Conservation (phyloP, 176 grass and related monocot species). For the Urochloa ruziziensis region DNA sequence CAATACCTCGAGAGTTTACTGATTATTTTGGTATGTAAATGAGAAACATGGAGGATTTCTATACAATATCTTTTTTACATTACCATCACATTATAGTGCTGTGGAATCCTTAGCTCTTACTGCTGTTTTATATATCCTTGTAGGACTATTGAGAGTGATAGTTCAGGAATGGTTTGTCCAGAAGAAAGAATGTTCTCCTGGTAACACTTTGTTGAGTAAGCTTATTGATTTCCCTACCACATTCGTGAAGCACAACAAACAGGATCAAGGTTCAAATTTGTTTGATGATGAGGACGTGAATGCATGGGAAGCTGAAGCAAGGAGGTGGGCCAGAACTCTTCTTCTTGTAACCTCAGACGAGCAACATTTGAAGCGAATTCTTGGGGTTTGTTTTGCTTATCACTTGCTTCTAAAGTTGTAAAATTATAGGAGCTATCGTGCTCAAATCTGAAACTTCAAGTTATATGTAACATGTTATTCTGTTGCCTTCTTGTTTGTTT, state of each 20-base stretch:
- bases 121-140: slow-evolving; percentile 12
- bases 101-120: slow-evolving; percentile 6
- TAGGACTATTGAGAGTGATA: slow-evolving; percentile 63
- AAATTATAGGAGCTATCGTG: slow-evolving; percentile 1
- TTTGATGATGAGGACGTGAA: slow-evolving; percentile 90
- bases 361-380: slow-evolving; percentile 58
- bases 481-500: slow-evolving; percentile 1
- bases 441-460: not conserved
- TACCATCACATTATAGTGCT: not conserved
- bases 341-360: slow-evolving; percentile 69
- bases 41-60: not conserved
- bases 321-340: slow-evolving; percentile 85
- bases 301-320: slow-evolving; percentile 85
- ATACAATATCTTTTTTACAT: slow-evolving; percentile 8
- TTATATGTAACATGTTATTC: not conserved
- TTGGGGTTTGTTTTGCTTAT: slow-evolving; percentile 56
- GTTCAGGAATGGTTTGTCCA: slow-evolving; percentile 72
- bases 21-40: slow-evolving; percentile 64
- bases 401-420: slow-evolving; percentile 40
- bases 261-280: slow-evolving; percentile 37
- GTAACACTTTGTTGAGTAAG: slow-evolving; percentile 53
- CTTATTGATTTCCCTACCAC: slow-evolving; percentile 71
- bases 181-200: slow-evolving; percentile 46
- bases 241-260: slow-evolving; percentile 48
- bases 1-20: slow-evolving; percentile 88